phyloP scores from a whole-genome alignment of 2,329 filamentous ascomycete genomes.

The Trichocomaceae sp. region DNA sequence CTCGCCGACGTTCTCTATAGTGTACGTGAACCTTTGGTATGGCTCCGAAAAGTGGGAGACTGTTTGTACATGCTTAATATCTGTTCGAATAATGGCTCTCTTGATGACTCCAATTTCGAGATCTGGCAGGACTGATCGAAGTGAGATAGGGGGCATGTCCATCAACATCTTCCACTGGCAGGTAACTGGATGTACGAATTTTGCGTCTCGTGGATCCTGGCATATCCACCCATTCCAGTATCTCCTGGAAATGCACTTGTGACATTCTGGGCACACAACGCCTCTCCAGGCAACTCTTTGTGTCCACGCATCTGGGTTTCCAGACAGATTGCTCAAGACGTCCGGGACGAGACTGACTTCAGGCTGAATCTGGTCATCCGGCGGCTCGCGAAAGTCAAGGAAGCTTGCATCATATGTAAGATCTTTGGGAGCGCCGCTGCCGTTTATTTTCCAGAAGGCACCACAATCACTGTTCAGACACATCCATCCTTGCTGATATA shows the following conservation, averaged over 20 bases:
- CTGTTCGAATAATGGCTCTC: slow-evolving; percentile 18
- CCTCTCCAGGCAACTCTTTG: slow-evolving; percentile 53
- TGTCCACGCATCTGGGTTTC: slow-evolving; percentile 39
- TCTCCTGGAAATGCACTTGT: slow-evolving; percentile 54
- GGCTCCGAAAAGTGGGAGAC: slow-evolving; percentile 26
- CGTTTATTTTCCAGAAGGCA: slow-evolving; percentile 49
- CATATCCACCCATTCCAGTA: slow-evolving; percentile 60
- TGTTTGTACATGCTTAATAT: slow-evolving; percentile 24
- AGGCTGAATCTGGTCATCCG: slow-evolving; percentile 31
- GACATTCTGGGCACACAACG: slow-evolving; percentile 60
- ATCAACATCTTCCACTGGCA: slow-evolving; percentile 39
- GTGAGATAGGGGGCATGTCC: slow-evolving; percentile 23
- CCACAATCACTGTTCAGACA: slow-evolving; percentile 53
- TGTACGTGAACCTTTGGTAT: slow-evolving; percentile 31
- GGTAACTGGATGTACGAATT: slow-evolving; percentile 27
- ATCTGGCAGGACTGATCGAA: slow-evolving; percentile 26
- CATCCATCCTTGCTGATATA: slow-evolving; percentile 49
- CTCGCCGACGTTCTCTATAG: slow-evolving; percentile 33
- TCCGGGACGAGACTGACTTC: slow-evolving; percentile 36
- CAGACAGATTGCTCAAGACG: slow-evolving; percentile 32
- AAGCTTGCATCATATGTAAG: slow-evolving; percentile 52
- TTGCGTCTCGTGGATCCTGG: slow-evolving; percentile 16
- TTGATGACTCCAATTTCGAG: slow-evolving; percentile 25
- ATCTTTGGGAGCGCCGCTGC: slow-evolving; percentile 22
- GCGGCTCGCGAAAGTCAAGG: slow-evolving; percentile 47